These are phyloP conservation scores for Neovahlkampfia damariscottae DNA, from an alignment of 78 protist species.

Conservation along the genomic window DNA sequence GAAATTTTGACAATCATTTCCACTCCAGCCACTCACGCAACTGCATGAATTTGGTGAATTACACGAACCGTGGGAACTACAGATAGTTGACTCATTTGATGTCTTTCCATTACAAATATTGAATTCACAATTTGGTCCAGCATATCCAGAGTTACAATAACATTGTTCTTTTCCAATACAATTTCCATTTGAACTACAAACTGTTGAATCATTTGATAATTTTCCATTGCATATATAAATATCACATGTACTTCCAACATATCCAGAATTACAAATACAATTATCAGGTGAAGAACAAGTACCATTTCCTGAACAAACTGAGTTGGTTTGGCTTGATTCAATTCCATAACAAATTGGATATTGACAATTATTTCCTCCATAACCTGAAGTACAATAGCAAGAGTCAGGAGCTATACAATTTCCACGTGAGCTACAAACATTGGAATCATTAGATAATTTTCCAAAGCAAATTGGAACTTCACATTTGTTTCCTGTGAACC, in stretches of 20 bases:
- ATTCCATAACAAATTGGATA: too few species aligned
- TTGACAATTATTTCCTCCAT: too few species aligned
- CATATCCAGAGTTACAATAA: background rate
- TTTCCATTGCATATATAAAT: too few species aligned
- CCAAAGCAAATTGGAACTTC: too few species aligned
- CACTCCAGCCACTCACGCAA: background rate
- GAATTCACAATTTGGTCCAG: background rate
- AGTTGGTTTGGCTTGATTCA: too few species aligned
- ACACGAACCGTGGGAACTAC: background rate
- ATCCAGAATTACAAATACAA: constrained; percentile 3
- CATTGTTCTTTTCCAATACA: background rate
- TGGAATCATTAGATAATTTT: too few species aligned
- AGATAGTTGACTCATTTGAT: background rate
- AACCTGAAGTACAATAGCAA: too few species aligned
- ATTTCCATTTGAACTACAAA: background rate
- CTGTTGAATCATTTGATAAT: too few species aligned
- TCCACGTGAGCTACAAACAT: too few species aligned
- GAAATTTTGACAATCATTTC: background rate
- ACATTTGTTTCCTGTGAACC: background rate
- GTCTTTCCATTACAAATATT: background rate
- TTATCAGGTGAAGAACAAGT: background rate
- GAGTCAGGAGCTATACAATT: too few species aligned
- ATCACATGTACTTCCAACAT: background rate
- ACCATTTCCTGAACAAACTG: background rate
- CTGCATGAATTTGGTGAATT: background rate